These are phyloP conservation scores for Ascoidea tarda DNA, from an alignment of 805 yeast species.

Conservation along the genomic window DNA sequence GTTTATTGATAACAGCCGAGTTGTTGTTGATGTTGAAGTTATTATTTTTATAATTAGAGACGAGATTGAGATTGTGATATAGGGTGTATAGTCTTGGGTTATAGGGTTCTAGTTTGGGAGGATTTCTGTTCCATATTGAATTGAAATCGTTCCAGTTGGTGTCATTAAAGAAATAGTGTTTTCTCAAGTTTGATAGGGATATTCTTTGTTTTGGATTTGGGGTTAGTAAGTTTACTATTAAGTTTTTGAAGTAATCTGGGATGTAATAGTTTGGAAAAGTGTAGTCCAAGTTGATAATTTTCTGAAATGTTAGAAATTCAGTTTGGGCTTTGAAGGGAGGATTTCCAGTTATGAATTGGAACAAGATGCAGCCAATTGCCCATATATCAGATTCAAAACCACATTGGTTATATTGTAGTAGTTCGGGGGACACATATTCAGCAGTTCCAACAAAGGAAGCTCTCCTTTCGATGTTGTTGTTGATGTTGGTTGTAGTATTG, in stretches of 20 bases:
- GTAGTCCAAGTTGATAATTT: conserved; percentile 68
- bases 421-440: conserved; percentile 89
- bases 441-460: conserved; percentile 97
- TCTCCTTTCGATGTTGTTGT: conserved; percentile 18
- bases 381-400: conserved; percentile 82
- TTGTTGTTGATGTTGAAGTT: neutral
- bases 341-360: conserved; percentile 65
- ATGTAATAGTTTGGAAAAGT: conserved; percentile 52
- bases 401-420: conserved; percentile 62
- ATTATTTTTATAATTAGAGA: neutral
- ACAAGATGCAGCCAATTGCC: conserved; percentile 87
- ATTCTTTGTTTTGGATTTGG: conserved; percentile 60
- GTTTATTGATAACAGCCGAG: neutral
- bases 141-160: conserved; percentile 55
- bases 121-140: conserved; percentile 51
- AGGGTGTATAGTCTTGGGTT: conserved; percentile 23
- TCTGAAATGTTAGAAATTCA: conserved; percentile 78
- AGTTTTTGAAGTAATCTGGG: conserved; percentile 47
- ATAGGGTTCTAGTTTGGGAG: conserved; percentile 60
- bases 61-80: neutral
- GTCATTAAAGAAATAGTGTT: conserved; percentile 56
- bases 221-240: conserved; percentile 52
- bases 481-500: conserved; percentile 21
- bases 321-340: conserved; percentile 87
- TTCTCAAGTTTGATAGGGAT: conserved; percentile 39